Base-by-base conservation (phyloP, 2,329 filamentous ascomycete species). In the Clathrospora elynae region DNA sequence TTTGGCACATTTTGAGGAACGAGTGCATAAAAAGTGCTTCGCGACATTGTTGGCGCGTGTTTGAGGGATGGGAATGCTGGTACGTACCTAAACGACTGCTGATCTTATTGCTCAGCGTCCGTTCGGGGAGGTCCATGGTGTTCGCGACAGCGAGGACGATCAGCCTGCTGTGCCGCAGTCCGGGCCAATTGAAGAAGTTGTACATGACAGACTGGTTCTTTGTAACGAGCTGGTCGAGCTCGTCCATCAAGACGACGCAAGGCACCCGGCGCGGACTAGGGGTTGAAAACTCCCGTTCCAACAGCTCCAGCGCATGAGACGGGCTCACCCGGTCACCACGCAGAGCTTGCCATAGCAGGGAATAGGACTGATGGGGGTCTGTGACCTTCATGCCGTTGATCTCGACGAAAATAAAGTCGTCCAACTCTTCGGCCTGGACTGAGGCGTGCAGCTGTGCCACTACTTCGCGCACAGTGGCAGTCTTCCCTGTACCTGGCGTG, bases 171-270 rank as follows among this genome's bases (percentile, higher is more conserved):
- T 99, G 91, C 35, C 88, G 83, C 39, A 97, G 77, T 8, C 89
- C 88, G 3, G 93, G 93, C 93, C 93, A 99, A 66, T 99, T 99
- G 80, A 99, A 99, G 71, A 99, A 99, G 71, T 99, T 99, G 75
- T 99, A 99, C 93, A 99, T 99, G 72, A 99, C 93, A n/a, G 89
- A 92, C 70, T 99, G 95, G 62, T 96, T 97, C 65, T 92, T 93
- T 9, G 93, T 99, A 4, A 99, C 95, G 6, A 99, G 81, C 72
- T 99, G 93, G 67, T 99, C 93, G 33, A 99, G 79, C 72, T 99
- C 93, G 63, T 99, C 93, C 93, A 99, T 99, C 35, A 99, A 75
- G 2, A 99, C 93, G 10, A 99, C 93, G 65, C 92, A 97, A 1
- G 95, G 93, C 5, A 95, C 90, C 48, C 93, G 82, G 35, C 93